Conservation (phyloP, 257 asterid genomes). For the Solanum pennellii region DNA sequence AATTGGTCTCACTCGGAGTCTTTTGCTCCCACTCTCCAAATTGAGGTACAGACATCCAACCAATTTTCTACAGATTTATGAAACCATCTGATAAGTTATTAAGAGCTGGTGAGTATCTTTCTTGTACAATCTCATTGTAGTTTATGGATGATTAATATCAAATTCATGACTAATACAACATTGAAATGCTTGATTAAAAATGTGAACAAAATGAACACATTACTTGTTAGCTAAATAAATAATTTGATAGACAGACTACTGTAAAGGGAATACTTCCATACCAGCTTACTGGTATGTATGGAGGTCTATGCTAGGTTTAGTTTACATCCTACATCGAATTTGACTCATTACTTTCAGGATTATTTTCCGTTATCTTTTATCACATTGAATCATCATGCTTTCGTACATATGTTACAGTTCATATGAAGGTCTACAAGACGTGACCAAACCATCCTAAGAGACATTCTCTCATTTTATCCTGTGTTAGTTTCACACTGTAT, state of each 20-base stretch:
- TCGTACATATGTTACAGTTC: not conserved
- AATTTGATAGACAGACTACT: not conserved
- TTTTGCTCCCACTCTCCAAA: constrained; percentile 52
- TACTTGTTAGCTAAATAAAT: not conserved
- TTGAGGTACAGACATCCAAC: constrained; percentile 35
- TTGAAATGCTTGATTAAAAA: not conserved
- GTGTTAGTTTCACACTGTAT: not conserved
- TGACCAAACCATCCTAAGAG: not conserved
- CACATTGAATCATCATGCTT: not conserved
- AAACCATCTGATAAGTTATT: not conserved
- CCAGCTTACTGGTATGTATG: not conserved
- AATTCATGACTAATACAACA: not conserved
- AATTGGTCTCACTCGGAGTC: constrained; percentile 22
- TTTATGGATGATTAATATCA: not conserved
- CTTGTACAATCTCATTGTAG: not conserved
- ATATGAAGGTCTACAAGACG: not conserved
- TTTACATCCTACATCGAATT: not conserved
- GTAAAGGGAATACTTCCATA: not conserved
- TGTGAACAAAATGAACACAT: not conserved
- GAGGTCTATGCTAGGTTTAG: not conserved
- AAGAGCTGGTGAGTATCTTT: not conserved
- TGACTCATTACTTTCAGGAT: not conserved
- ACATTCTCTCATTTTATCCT: not conserved
- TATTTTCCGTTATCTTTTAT: not conserved
- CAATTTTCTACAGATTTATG: constrained; percentile 8